Evolutionary conservation across 2,329 filamentous ascomycete genomes (phyloP), one percentile per base, ranked within the genome.

Genomic region (Diaporthe vaccinii): DNA sequence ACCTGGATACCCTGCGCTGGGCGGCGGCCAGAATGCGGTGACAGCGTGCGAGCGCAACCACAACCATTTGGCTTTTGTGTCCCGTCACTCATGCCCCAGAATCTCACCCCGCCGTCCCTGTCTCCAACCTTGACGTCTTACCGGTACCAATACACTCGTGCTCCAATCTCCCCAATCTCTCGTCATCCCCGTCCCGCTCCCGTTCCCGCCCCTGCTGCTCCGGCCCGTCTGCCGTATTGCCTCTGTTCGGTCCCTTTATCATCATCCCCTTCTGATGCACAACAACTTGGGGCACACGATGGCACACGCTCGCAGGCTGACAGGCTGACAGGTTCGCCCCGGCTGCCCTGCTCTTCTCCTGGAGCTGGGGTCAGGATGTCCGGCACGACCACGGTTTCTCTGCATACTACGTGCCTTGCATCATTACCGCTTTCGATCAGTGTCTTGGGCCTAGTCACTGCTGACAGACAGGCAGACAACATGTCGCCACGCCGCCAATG

Each of bases 181-280:
- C 51, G 53, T 71, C 68, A 71, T 55, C 70, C 36, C 69, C 69
- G 39, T 72, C 55, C 70, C 57, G 70, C 58, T 73, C 70, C 57
- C 70, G 58, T 22, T 55, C 41, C 58, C 46, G 70, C 58, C 46
- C 58, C 49, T 73, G 36, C 58, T 55, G 70, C 25, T 39, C 70
- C 46, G 57, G 46, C 58, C 70, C 70, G 70, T 61, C 46, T 73
- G 70, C 58, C 17, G 58, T 61, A 25, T 41, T 34, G 28, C 36
- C n/a, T 53, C 44, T 58, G 41, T 17, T 53, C 55, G 22, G 44
- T 36, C 4, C 28, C 10, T 20, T 17, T 41, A 22, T 39, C 12
- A 39, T 39, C 36, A 39, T 31, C 6, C 17, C n/a, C 59, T 4
- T 46, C 22, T 65, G 25, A 8, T 20, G 39, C 7, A 22, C 39